Evolutionary conservation across 2,329 filamentous ascomycete genomes (phyloP).

Genomic region (Huntiella savannae): DNA sequence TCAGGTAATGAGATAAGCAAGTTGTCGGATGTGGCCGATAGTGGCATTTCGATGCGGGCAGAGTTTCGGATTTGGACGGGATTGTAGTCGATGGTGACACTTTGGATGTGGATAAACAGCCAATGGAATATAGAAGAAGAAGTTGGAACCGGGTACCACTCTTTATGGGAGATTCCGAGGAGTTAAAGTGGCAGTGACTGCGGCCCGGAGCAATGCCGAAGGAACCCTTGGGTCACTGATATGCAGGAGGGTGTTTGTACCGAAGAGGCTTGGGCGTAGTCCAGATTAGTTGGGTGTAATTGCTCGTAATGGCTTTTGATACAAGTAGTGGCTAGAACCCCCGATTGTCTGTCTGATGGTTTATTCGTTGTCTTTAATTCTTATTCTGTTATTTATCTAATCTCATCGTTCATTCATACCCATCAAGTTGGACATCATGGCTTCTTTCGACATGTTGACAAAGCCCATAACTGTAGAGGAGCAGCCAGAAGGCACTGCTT

Average conservation of each 20-base stretch:
- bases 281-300: too few species aligned
- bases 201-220: background rate
- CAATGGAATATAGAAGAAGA: too few species aligned
- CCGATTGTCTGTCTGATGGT: too few species aligned
- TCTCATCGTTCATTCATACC: background rate
- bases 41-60: background rate
- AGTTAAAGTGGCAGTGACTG: background rate
- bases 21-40: conserved; percentile 8
- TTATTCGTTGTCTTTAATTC: background rate
- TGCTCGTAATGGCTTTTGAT: too few species aligned
- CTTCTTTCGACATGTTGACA: conserved; percentile 1
- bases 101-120: too few species aligned
- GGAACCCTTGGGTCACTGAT: background rate
- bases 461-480: conserved; percentile 9
- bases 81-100: too few species aligned
- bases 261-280: background rate
- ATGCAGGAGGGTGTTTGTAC: background rate
- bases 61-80: too few species aligned
- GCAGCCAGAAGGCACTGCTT: conserved; percentile 20
- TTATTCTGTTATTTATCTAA: background rate
- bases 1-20: too few species aligned
- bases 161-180: too few species aligned
- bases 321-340: too few species aligned
- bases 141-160: too few species aligned
- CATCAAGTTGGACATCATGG: background rate